Conservation (phyloP, 169 alveolate genomes). For the Neospora caninum region DNA sequence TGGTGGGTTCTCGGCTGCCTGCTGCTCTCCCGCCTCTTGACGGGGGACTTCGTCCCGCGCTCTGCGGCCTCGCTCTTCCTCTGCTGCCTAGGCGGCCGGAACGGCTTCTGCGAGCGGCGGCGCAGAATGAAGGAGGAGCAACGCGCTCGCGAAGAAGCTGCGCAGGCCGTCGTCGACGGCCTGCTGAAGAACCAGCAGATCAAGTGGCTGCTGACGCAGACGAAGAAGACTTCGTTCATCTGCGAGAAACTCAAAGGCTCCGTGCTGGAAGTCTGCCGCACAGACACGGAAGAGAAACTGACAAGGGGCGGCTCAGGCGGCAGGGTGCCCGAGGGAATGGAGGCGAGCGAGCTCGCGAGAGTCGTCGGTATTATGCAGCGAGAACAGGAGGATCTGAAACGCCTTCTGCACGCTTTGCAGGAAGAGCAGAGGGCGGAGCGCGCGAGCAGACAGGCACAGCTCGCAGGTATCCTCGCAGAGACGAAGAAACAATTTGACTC, state of each 20-base stretch:
- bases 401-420: not conserved
- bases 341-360: too few relatives aligned
- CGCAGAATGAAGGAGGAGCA: not conserved
- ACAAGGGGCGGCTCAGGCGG: too few relatives aligned
- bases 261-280: not conserved
- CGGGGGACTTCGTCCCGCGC: not conserved
- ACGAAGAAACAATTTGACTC: not conserved
- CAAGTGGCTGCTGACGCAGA: constrained; percentile 4
- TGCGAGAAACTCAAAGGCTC: constrained; percentile 4
- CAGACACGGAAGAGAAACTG: too few relatives aligned
- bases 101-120: not conserved
- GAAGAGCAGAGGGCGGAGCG: not conserved
- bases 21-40: not conserved
- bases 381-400: not conserved
- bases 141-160: not conserved
- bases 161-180: not conserved
- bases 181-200: not conserved
- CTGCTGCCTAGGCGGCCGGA: not conserved
- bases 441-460: not conserved
- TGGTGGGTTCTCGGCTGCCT: not conserved
- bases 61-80: not conserved
- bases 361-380: not conserved
- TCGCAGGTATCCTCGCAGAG: not conserved
- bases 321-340: too few relatives aligned
- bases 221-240: constrained; percentile 10